phyloP scores from a whole-genome alignment of 768 basidiomycete species.

The Boletus rubroflammeus region DNA sequence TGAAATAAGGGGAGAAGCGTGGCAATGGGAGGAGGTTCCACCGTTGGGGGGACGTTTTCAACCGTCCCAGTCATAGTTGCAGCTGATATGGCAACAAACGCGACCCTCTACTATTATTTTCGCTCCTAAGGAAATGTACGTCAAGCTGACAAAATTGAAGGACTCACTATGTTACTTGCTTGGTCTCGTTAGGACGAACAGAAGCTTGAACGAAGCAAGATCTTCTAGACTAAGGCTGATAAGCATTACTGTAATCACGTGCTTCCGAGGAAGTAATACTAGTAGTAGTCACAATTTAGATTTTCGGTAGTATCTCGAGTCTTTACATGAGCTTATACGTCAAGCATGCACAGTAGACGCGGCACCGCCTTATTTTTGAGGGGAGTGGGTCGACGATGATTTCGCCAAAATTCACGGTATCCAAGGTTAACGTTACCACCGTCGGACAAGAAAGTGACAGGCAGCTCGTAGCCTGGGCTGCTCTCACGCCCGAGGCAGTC shows the following conservation, averaged over 20 bases:
- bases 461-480: background rate
- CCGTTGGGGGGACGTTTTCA: background rate
- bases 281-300: background rate
- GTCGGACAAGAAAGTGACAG: background rate
- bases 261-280: background rate
- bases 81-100: slow-evolving; percentile 7
- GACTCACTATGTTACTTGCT: background rate
- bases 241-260: background rate
- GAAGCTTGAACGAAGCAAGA: no score
- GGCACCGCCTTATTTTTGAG: background rate
- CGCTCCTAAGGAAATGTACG: background rate
- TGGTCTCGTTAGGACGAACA: no score
- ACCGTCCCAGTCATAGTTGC: background rate
- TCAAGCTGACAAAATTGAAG: background rate
- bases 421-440: no score
- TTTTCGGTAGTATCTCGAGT: background rate
- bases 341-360: background rate
- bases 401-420: background rate
- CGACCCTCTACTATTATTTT: background rate
- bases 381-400: background rate
- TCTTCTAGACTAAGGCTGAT: no score
- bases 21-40: slow-evolving; percentile 24
- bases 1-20: slow-evolving; percentile 21
- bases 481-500: background rate
- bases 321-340: background rate